Percentiles rank a stretch among this genome's conserved stretches.
These are phyloP conservation scores for Lasiodiplodia gonubiensis DNA, from an alignment of 2,329 filamentous ascomycete genomes.

Conservation along the genomic window DNA sequence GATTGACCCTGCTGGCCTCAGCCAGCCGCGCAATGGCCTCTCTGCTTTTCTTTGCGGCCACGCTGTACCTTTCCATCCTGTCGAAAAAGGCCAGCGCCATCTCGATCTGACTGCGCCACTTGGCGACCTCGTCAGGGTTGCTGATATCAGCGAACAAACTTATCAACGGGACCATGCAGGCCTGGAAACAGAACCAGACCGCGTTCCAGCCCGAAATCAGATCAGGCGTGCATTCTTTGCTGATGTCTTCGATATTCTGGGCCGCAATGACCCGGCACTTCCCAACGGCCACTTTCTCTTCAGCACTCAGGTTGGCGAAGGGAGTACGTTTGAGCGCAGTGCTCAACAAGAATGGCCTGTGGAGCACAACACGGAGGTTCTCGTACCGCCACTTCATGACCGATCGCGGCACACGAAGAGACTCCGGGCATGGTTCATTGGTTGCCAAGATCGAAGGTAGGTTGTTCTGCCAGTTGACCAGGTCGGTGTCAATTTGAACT, in stretches of 20 bases:
- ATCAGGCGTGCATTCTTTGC: conserved; percentile 71
- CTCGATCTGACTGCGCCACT: conserved; percentile 51
- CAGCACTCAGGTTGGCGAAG: conserved; percentile 59
- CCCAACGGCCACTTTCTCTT: conserved; percentile 71
- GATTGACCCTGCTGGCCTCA: conserved; percentile 44
- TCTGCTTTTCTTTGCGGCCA: conserved; percentile 51
- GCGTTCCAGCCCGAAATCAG: conserved; percentile 82
- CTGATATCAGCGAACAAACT: conserved; percentile 71
- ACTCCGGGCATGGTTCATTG: conserved; percentile 70
- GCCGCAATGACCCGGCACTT: conserved; percentile 73
- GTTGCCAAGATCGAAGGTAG: conserved; percentile 61
- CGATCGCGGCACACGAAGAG: conserved; percentile 71
- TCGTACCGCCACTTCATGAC: conserved; percentile 85
- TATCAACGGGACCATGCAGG: conserved; percentile 77
- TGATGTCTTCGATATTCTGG: conserved; percentile 74
- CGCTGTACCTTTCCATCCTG: conserved; percentile 51
- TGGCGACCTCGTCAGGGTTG: conserved; percentile 47
- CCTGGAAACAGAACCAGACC: conserved; percentile 82
- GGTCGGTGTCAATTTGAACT: conserved; percentile 68
- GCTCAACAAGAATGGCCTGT: conserved; percentile 72
- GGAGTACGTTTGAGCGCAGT: conserved; percentile 62
- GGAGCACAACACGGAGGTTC: conserved; percentile 76
- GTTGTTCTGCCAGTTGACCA: conserved; percentile 74
- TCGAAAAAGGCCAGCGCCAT: conserved; percentile 51
- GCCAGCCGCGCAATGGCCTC: conserved; percentile 51